Base-by-base conservation (phyloP, 805 yeast species). In the Cyberlindnera mississippiensis region DNA sequence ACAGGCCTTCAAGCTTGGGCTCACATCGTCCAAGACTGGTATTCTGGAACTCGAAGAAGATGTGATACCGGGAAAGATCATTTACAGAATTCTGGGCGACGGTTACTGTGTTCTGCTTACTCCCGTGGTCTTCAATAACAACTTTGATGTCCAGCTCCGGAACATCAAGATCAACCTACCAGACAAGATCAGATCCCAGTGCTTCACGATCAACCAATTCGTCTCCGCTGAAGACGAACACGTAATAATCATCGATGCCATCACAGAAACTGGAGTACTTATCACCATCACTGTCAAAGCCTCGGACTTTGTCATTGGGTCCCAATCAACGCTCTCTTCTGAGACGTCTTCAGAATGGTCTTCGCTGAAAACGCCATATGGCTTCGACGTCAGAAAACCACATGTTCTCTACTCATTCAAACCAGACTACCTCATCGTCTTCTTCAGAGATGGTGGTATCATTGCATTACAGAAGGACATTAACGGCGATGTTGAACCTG, bases 361-460 rank as follows among this genome's bases (percentile, higher is more conserved):
- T 41, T 70, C 70, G 45, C 76, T 81, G 40, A 74, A 85, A 7
- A 74, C 75, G 28, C 90, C 93, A 1, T 85, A 82, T 59, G 72
- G 78, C 7, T 78, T 82, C 50, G 76, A 75, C 26, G 56, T 75
- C 6, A 69, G 84, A 52, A 61, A 63, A 18, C 88, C 91, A 2
- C 74, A 76, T 33, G 61, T 71, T 16, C 52, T 84, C 46, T 65
- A 69, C 37, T 59, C 82, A 1, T 60, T 80, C 13, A 70, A 75
- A 26, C 47, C 63, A 0, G 52, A 56, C 3, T 69, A 72, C 34
- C 56, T 79, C 8, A 57, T 88, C 3, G 77, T 83, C 0, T 69
- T 87, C 4, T 66, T 89, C 37, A 70, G 72, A 33, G 95, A 90
- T 62, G 96, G 97, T 19, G 87, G 90, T 1, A 59, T 89, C 32